A percentile compares a stretch with the other conserved stretches of the same genome.
phyloP scores from a whole-genome alignment of 2,329 filamentous ascomycete species.

The Cytospora piceicola region DNA sequence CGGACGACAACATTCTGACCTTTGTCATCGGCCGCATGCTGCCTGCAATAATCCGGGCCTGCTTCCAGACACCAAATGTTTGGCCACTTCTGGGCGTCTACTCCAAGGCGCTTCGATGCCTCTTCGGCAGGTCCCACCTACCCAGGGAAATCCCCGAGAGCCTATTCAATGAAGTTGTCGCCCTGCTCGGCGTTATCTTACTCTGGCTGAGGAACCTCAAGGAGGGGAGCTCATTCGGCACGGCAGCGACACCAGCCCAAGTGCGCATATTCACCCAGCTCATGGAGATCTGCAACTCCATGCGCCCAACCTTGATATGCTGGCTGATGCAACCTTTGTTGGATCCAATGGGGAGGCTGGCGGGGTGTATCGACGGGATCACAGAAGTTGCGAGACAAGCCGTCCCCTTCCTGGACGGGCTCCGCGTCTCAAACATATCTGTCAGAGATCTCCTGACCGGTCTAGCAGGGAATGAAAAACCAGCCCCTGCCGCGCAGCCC shows the following conservation, averaged over 20 bases:
- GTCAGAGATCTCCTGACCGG: constrained; percentile 19
- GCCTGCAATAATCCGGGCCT: constrained; percentile 53
- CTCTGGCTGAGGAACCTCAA: constrained; percentile 32
- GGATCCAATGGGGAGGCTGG: constrained; percentile 8
- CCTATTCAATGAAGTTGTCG: constrained; percentile 40
- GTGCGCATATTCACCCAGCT: constrained; percentile 34
- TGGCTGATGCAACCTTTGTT: constrained; percentile 23
- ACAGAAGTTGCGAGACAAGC: constrained; percentile 19
- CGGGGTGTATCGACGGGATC: constrained; percentile 6
- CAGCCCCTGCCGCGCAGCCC: neutral
- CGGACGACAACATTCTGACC: constrained; percentile 46
- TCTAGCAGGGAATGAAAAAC: neutral
- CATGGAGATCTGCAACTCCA: constrained; percentile 24
- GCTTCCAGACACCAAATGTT: constrained; percentile 40
- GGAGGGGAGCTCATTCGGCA: constrained; percentile 16
- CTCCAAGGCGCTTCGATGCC: constrained; percentile 45
- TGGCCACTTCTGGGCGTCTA: constrained; percentile 59
- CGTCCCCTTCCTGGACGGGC: neutral
- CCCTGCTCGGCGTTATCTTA: constrained; percentile 39
- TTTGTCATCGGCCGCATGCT: constrained; percentile 59
- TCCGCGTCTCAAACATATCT: neutral
- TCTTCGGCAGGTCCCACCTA: constrained; percentile 42
- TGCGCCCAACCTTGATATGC: constrained; percentile 20
- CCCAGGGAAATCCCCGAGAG: constrained; percentile 44
- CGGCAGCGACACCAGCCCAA: constrained; percentile 31